Percentiles rank a stretch among this genome's conserved stretches.
These are phyloP conservation scores for Geranomyces michiganensis DNA, from an alignment of 192 early-diverging fungal species.

Conservation along the genomic window DNA sequence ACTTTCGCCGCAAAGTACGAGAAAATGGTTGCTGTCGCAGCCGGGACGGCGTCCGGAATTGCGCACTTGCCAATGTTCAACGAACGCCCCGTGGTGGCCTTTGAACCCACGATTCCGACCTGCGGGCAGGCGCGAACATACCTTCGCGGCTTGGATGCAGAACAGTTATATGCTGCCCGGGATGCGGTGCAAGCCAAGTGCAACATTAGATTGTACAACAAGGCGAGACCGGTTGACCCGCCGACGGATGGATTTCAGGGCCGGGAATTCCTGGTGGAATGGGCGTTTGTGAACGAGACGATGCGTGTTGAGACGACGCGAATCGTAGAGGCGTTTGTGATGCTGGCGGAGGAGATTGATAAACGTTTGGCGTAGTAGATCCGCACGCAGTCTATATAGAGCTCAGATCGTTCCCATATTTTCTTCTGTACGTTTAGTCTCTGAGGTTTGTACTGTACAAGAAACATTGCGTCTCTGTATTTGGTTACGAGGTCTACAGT, in stretches of 20 bases:
- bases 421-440: too few relatives aligned
- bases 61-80: neutral
- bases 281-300: neutral
- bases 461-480: too few relatives aligned
- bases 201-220: neutral
- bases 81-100: neutral
- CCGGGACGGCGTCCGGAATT: neutral
- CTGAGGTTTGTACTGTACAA: too few relatives aligned
- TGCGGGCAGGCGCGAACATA: neutral
- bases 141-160: neutral
- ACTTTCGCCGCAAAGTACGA: neutral
- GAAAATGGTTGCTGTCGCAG: neutral
- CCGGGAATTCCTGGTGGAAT: neutral
- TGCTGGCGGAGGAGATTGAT: conserved; percentile 9
- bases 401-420: too few relatives aligned
- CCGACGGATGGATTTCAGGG: neutral
- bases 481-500: too few relatives aligned
- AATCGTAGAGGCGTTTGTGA: neutral
- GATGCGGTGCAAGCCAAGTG: neutral
- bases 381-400: too few relatives aligned
- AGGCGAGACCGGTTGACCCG: neutral
- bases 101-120: conserved; percentile 5
- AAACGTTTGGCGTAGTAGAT: too few relatives aligned
- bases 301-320: neutral
- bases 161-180: neutral